Percentiles rank a stretch among this genome's conserved stretches.
Evolutionary conservation across 2,329 filamentous ascomycete genomes (phyloP).

Genomic region (Paecilomyces niveus): DNA sequence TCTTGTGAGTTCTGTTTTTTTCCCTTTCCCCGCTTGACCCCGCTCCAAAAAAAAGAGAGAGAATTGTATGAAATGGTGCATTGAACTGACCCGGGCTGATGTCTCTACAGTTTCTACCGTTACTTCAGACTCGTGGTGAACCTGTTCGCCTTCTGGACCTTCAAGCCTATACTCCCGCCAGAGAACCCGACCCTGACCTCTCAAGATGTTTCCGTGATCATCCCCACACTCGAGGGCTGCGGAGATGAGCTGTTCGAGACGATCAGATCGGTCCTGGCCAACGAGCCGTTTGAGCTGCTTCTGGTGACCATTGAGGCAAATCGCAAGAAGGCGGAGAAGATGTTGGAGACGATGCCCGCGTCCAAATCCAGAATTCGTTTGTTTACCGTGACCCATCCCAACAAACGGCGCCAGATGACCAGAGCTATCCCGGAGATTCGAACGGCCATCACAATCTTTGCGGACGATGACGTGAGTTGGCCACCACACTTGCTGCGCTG

Average conservation of each 20-base stretch:
- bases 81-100: neutral
- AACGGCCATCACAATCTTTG: constrained; percentile 82
- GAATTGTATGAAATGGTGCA: neutral
- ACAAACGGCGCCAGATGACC: constrained; percentile 92
- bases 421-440: constrained; percentile 78
- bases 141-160: constrained; percentile 75
- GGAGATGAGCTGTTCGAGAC: constrained; percentile 79
- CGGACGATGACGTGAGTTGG: constrained; percentile 94
- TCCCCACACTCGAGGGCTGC: constrained; percentile 83
- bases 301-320: constrained; percentile 83
- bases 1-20: constrained; percentile 29
- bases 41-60: neutral
- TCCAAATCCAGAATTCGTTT: constrained; percentile 64
- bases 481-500: constrained; percentile 77
- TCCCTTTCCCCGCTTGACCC: neutral
- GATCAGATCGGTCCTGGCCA: constrained; percentile 52
- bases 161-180: constrained; percentile 76
- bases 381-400: constrained; percentile 73
- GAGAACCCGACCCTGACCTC: constrained; percentile 71
- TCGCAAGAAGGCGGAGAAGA: constrained; percentile 57
- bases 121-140: constrained; percentile 83
- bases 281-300: constrained; percentile 61
- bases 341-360: constrained; percentile 48
- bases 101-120: constrained; percentile 63
- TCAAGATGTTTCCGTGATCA: constrained; percentile 85